phyloP scores from a whole-genome alignment of 805 yeast genomes.

The Naumovozyma baii region DNA sequence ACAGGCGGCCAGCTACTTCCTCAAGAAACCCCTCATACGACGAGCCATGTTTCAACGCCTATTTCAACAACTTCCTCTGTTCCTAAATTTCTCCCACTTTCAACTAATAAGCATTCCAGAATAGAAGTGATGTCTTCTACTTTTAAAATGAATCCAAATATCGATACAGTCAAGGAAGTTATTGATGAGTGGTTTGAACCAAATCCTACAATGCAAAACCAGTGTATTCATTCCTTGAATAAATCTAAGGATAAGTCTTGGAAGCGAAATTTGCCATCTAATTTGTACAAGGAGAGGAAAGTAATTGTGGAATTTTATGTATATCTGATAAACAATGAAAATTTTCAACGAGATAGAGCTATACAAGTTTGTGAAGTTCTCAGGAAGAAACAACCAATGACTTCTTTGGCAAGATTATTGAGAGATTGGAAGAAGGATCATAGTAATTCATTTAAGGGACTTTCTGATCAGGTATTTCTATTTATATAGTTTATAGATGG shows the following conservation, averaged over 20 bases:
- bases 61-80: neutral
- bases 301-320: conserved; percentile 26
- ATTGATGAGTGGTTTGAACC: conserved; percentile 30
- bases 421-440: conserved; percentile 19
- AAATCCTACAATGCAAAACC: conserved; percentile 18
- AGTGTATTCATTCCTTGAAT: conserved; percentile 29
- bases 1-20: neutral
- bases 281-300: conserved; percentile 22
- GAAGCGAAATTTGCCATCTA: conserved; percentile 16
- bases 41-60: neutral
- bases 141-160: conserved; percentile 14
- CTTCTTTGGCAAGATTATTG: conserved; percentile 13
- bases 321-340: conserved; percentile 18
- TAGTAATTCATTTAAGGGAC: conserved; percentile 6
- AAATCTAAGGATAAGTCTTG: conserved; percentile 21
- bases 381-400: conserved; percentile 4
- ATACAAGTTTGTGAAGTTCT: conserved; percentile 19
- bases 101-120: neutral
- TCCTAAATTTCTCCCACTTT: neutral
- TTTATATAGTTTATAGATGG: neutral
- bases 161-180: conserved; percentile 19
- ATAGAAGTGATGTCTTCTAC: conserved; percentile 1
- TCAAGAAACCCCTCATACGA: no score
- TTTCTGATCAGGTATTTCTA: neutral
- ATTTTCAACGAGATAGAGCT: conserved; percentile 19